These are phyloP conservation scores for Erythrobasidium hasegawianum DNA, from an alignment of 1,284 basidiomycete genomes.

Conservation along the genomic window DNA sequence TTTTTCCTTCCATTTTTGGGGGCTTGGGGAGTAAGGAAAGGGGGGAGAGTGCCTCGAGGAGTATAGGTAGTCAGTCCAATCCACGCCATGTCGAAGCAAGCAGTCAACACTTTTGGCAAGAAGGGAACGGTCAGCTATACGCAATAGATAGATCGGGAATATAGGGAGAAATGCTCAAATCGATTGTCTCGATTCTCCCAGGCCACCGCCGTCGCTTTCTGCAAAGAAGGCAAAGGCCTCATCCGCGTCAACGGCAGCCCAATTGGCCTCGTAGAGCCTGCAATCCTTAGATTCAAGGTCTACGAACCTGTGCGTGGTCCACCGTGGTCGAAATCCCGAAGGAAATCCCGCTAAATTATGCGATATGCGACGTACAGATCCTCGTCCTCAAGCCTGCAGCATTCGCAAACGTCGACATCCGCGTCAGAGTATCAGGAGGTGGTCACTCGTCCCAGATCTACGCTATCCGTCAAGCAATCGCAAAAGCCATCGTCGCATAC, in stretches of 20 bases:
- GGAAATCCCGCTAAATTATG: neutral
- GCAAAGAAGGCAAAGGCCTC: constrained; percentile 92
- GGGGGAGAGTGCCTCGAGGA: too few species aligned
- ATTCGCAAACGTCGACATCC: constrained; percentile 70
- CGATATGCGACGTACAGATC: constrained; percentile 12
- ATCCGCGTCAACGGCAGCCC: constrained; percentile 97
- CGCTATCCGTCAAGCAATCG: constrained; percentile 98
- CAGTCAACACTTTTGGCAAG: constrained; percentile 3
- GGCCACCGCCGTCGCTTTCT: constrained; percentile 92
- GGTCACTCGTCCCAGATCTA: constrained; percentile 99
- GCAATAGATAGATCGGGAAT: neutral
- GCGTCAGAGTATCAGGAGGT: constrained; percentile 97
- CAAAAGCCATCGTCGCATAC: constrained; percentile 94
- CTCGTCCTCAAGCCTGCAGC: constrained; percentile 37
- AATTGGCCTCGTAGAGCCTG: constrained; percentile 81
- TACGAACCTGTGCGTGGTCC: constrained; percentile 66
- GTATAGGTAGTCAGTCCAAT: too few species aligned
- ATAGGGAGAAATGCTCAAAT: neutral
- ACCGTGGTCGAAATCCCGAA: too few species aligned
- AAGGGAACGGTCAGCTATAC: neutral
- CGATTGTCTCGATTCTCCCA: neutral
- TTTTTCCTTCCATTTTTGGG: too few species aligned
- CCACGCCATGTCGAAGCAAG: neutral
- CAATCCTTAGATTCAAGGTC: constrained; percentile 95
- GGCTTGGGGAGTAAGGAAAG: too few species aligned